Evolutionary conservation across 176 grass and related monocot genomes (phyloP).

Genomic region (Ampelocalamus luodianensis): DNA sequence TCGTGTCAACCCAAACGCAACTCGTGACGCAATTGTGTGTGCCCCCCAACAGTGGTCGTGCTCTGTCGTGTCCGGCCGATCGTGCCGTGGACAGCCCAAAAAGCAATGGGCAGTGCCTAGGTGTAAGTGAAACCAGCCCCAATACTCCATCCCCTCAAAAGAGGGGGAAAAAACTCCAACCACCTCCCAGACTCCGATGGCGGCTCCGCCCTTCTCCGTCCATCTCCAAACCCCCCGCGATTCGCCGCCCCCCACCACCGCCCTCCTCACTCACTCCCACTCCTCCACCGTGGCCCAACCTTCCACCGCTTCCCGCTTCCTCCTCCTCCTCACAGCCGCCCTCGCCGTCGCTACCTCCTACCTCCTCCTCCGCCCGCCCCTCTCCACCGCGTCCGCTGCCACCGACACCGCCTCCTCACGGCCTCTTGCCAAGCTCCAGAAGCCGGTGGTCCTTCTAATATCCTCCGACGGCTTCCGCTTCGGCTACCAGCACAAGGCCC

Average conservation of each 20-base stretch:
- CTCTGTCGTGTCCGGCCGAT: too few species aligned
- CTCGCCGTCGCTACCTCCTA: conserved; percentile 37
- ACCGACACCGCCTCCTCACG: not conserved
- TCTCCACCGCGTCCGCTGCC: not conserved
- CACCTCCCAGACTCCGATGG: conserved; percentile 19
- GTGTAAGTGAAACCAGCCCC: too few species aligned
- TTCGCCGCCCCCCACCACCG: not conserved
- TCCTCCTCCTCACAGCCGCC: conserved; percentile 36
- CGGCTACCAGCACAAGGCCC: conserved; percentile 79
- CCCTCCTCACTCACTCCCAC: conserved; percentile 5
- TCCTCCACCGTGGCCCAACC: not conserved
- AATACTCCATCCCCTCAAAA: too few species aligned
- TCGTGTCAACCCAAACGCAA: too few species aligned
- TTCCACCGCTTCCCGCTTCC: conserved; percentile 6
- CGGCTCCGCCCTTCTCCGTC: conserved; percentile 5
- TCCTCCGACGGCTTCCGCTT: conserved; percentile 94
- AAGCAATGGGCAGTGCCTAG: too few species aligned
- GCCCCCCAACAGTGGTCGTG: too few species aligned
- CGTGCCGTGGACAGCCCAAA: too few species aligned
- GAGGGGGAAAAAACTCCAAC: too few species aligned
- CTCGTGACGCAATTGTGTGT: too few species aligned
- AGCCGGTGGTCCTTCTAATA: conserved; percentile 79
- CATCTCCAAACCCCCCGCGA: not conserved
- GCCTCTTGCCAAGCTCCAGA: conserved; percentile 58
- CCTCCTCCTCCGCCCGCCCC: conserved; percentile 19